phyloP scores from a whole-genome alignment of 768 basidiomycete genomes.

The Mycena leptocephala region DNA sequence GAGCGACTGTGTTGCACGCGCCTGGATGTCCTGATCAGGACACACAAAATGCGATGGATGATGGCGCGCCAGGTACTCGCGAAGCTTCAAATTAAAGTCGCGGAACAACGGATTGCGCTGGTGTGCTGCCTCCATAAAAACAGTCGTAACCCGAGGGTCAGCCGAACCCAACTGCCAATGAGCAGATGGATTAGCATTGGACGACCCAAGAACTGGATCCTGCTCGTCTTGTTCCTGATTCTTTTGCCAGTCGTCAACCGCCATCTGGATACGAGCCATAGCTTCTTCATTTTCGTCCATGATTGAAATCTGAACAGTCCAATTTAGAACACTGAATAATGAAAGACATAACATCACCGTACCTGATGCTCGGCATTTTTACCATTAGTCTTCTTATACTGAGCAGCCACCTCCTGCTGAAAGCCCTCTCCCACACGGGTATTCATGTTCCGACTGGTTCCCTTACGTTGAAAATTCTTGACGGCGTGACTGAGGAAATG shows the following conservation, averaged over 20 bases:
- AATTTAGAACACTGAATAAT: not conserved
- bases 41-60: too few species aligned
- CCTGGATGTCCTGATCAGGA: too few species aligned
- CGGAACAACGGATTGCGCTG: not conserved
- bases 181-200: not conserved
- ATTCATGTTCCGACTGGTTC: conserved; percentile 12
- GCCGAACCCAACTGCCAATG: conserved; percentile 1
- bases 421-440: conserved; percentile 20
- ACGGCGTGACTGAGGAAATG: conserved; percentile 9
- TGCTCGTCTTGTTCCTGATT: not conserved
- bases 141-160: not conserved
- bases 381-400: conserved; percentile 13
- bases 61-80: conserved; percentile 6
- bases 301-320: not conserved
- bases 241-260: not conserved
- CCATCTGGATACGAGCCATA: conserved; percentile 19
- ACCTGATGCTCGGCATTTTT: conserved; percentile 24
- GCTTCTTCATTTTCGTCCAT: conserved; percentile 28
- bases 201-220: not conserved
- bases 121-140: not conserved
- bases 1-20: too few species aligned
- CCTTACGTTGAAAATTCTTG: not conserved
- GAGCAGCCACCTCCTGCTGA: conserved; percentile 10
- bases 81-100: not conserved
- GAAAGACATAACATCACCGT: too few species aligned